Evolutionary conservation across 2,329 filamentous ascomycete genomes (phyloP), one percentile per base, ranked within the genome.

Genomic region (Stachybotrys chartarum): DNA sequence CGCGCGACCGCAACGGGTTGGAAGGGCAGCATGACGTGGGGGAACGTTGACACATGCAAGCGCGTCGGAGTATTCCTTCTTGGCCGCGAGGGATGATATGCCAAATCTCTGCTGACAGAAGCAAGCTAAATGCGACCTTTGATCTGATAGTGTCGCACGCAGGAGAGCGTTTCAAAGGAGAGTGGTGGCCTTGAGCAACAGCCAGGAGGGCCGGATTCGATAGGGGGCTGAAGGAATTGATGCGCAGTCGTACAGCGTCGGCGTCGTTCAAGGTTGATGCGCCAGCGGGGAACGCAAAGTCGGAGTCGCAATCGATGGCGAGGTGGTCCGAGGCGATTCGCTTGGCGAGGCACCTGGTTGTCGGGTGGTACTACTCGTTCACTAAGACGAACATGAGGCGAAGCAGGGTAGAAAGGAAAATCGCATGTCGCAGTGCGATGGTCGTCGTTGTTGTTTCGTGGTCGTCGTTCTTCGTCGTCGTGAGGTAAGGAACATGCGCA

Each of bases 1-100:
- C 77, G 70, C 61, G 73, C 71, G 57, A 74, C 70, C 64, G 73
- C 70, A 56, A 72, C 69, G 60, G 74, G 72, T 67, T 77, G 74
- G 55, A 76, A 72, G 64, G 73, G 69, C 65, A 73, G 69, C 79
- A 81, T 80, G 55, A 54, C 66, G 60, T 48, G 42, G 47, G 51
- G 46, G 18, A 32, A 57, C 51, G 51, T 53, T 55, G 56, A 57
- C 62, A 61, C 59, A 64, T 61, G 64, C 59, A 59, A 55, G 59
- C 61, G 57, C 52, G 52, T 31, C 3, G 44, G n/a, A 30, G 52
- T 52, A 52, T 48, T 56, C 55, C 31, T 44, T 50, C 54, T 51
- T 56, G 56, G 49, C 51, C 51, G 54, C 55, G 49, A 52, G 54
- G 54, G 46, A 45, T 30, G 54, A 51, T 62, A 59, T 61, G 59